Base-by-base conservation (phyloP, 345 rosid genomes). In the Moringa oleifera region DNA sequence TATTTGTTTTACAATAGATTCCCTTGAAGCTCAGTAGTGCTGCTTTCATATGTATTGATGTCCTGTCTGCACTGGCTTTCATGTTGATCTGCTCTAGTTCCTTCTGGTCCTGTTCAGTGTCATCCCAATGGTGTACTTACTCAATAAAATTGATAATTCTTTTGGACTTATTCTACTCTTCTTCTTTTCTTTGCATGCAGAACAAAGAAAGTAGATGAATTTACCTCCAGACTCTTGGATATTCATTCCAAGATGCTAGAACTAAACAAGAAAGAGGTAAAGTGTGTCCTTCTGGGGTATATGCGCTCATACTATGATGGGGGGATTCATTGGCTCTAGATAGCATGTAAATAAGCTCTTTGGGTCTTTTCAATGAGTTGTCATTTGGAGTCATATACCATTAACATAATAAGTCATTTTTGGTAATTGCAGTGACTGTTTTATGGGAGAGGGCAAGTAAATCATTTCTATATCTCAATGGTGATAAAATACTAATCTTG, bases 241-340 rank as follows among this genome's bases (percentile, higher is more conserved):
- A 89, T 95, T 61, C 99, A 95, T 83, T 77, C 91, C 62, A 91
- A 85, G 85, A 85, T 87, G 85, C 77, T 89, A 63, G 90, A 84
- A 71, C 77, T 73, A 64, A 85, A 87, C 77, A 91, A 91, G 85
- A 89, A 72, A 77, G 94, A 95, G 89, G 99, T 87, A 65, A n/a
- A 64, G 47, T 41, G 17, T 16, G 12, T 41, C 6, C 37, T 7
- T 1, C 12, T 41, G 12, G 47, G 47, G 47, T 4, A 41, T 41
- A 4, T 41, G 16, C 2, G 1, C 47, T 41, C 47, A 11, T 41
- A 41, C 47, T 15, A 41, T 41, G 47, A 41, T 16, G 17, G 17
- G 47, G 13, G 12, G 47, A 16, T 7, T 41, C 3, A 28, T 28
- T 28, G 8, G 5, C 3, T 28, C 13, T 41, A 5, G 12, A 15